These are phyloP conservation scores for Phytophthora melonis DNA, from an alignment of 352 stramenopile species.

Conservation along the genomic window DNA sequence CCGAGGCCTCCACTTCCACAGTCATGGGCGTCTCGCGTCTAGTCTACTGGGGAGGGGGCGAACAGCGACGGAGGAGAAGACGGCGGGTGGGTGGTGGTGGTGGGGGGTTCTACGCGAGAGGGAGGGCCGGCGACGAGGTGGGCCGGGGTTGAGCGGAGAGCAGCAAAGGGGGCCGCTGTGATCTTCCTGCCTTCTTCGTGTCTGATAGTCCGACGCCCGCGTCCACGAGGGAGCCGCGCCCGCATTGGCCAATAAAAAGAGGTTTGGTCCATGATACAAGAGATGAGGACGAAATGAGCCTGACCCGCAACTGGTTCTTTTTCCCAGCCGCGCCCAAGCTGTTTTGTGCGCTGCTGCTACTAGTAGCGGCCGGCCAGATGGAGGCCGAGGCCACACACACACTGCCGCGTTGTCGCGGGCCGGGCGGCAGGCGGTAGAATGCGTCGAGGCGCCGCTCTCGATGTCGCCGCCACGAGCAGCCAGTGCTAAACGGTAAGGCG, in stretches of 20 bases:
- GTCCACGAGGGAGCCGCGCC: conserved; percentile 6
- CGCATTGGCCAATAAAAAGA: neutral
- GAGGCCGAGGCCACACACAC: too few relatives aligned
- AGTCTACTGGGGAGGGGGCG: too few relatives aligned
- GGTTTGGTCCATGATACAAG: conserved; percentile 1
- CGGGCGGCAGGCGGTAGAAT: neutral
- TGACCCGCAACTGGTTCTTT: neutral
- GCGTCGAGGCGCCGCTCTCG: neutral
- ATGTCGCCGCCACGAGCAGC: neutral
- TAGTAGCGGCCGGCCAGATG: neutral
- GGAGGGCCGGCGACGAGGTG: neutral
- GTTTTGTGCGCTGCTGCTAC: too few relatives aligned
- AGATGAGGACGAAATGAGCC: conserved; percentile 16
- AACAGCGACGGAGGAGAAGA: too few relatives aligned
- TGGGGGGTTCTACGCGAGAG: neutral
- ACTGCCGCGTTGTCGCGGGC: neutral
- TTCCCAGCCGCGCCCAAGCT: neutral
- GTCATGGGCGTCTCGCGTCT: conserved; percentile 24
- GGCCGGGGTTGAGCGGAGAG: conserved; percentile 7
- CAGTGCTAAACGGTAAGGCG: neutral
- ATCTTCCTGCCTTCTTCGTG: conserved; percentile 35
- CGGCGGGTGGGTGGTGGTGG: too few relatives aligned
- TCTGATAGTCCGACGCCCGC: conserved; percentile 40
- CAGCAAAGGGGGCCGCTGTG: conserved; percentile 3
- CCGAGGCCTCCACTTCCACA: conserved; percentile 60